phyloP scores from a whole-genome alignment of 2,329 filamentous ascomycete genomes.

The Hirsutella rhossiliensis region DNA sequence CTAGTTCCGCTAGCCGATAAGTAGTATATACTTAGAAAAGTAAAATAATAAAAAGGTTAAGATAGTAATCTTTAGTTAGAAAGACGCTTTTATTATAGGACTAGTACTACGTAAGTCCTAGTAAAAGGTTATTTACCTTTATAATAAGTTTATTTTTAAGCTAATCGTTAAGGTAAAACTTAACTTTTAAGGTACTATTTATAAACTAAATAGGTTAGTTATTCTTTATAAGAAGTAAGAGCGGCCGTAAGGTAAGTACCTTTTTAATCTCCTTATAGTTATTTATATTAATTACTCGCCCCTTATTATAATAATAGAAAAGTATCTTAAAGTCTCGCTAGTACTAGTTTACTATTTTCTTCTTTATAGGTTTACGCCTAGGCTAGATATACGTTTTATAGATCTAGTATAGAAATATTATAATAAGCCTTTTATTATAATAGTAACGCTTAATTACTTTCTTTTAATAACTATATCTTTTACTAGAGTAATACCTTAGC shows the following conservation, averaged over 20 bases:
- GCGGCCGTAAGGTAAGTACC: background rate
- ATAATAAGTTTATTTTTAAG: slow-evolving; percentile 4
- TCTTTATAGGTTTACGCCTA: slow-evolving; percentile 4
- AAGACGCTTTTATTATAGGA: slow-evolving; percentile 11
- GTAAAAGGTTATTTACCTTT: slow-evolving; percentile 6
- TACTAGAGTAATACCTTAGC: slow-evolving; percentile 2
- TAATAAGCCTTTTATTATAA: slow-evolving; percentile 11
- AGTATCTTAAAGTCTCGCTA: slow-evolving; percentile 11
- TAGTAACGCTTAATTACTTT: slow-evolving; percentile 6
- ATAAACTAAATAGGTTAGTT: background rate
- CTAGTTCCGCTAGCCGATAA: slow-evolving; percentile 11
- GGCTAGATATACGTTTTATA: slow-evolving; percentile 8
- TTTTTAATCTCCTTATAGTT: slow-evolving; percentile 1
- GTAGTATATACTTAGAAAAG: slow-evolving; percentile 12
- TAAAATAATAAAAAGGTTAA: slow-evolving; percentile 11
- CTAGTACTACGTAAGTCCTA: slow-evolving; percentile 9
- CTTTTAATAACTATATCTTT: slow-evolving; percentile 4
- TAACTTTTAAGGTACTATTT: too few relatives aligned
- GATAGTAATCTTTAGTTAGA: slow-evolving; percentile 11
- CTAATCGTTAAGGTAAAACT: background rate
- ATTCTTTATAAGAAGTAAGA: background rate
- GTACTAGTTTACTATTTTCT: slow-evolving; percentile 10
- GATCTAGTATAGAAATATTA: slow-evolving; percentile 12
- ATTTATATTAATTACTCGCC: slow-evolving; percentile 8
- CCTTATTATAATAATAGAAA: too few relatives aligned